Percentiles rank a stretch among this genome's conserved stretches.
phyloP scores from a whole-genome alignment of 179 eudicot genomes.

The Nepenthes alata region DNA sequence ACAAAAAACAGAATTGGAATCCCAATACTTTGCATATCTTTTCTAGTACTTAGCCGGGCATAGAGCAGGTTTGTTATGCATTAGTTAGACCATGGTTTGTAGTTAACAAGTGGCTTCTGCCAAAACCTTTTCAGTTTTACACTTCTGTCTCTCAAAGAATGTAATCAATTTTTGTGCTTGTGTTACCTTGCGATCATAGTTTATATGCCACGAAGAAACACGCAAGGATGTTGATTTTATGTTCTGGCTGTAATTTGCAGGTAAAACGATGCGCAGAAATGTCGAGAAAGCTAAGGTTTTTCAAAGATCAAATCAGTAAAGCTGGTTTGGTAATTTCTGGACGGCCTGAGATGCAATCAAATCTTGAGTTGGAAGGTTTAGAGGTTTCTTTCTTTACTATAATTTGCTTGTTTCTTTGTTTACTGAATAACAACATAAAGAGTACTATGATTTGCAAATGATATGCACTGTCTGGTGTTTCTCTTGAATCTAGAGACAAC shows the following conservation, averaged over 20 bases:
- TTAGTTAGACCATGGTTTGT: too few relatives aligned
- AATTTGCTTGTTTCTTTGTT: constrained; percentile 1
- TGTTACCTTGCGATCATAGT: not conserved
- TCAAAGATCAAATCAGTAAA: constrained; percentile 84
- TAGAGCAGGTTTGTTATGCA: too few relatives aligned
- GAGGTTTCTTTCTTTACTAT: constrained; percentile 43
- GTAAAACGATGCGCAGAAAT: constrained; percentile 95
- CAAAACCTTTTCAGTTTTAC: too few relatives aligned
- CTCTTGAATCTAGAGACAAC: constrained; percentile 40
- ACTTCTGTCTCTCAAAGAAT: too few relatives aligned
- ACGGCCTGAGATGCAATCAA: constrained; percentile 50
- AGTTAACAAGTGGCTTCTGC: too few relatives aligned
- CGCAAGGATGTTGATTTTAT: not conserved
- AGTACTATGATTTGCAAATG: not conserved
- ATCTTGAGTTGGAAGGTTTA: constrained; percentile 68
- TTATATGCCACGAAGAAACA: not conserved
- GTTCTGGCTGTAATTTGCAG: constrained; percentile 19
- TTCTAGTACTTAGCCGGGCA: too few relatives aligned
- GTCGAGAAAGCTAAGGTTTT: constrained; percentile 83
- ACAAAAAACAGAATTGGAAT: too few relatives aligned
- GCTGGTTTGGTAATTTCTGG: constrained; percentile 54
- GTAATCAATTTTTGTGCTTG: not conserved
- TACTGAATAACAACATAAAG: not conserved
- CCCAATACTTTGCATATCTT: too few relatives aligned
- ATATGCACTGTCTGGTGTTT: not conserved